Evolutionary conservation across 768 basidiomycete species (phyloP), one percentile per base, ranked within the genome.

Genomic region (Lentinula sp.): DNA sequence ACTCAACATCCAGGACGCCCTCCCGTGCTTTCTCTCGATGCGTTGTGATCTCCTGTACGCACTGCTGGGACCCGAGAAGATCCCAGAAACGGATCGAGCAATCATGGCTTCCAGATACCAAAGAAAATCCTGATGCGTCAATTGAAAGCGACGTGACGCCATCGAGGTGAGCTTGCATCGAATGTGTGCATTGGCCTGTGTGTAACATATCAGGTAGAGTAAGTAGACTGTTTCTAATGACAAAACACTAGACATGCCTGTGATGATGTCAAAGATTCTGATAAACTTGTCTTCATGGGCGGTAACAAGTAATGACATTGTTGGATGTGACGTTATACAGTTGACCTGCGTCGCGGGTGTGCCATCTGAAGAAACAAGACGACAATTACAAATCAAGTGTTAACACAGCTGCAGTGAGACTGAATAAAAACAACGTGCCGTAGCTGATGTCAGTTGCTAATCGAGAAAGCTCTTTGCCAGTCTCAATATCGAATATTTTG

Each of bases 21-120:
- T 98, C 95, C 57, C 85, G 82, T 45, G 86, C 89, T 74, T 95
- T 96, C 76, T 88, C 85, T 51, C 96, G 84, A 75, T 98, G 97
- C 40, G 84, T 84, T 35, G 91, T 88, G 62, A 91, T 83, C 72
- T 98, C 97, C 68, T 98, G 95, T 13, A 93, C 75, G 70, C 94
- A 96, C 49, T 87, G 82, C 42, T 84, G 83, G 59, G 87, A 81
- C 62, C 87, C 87, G 39, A 92, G 83, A 53, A 98, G 74, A 71
- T 96, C 93, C 97, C 97, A 99, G 75, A 97, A 89, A 28, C 95
- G 90, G 40, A 93, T 78, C 15, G 93, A 95, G 70, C 95, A 95
- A 70, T 98, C 97, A 71, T 96, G 93, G 60, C 91, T 90, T 43
- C 88, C 91, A 1, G 95, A 93, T 4, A 93, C 89, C 54, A 99